These are phyloP conservation scores for Moricandia arvensis DNA, from an alignment of 345 rosid species.

Conservation along the genomic window DNA sequence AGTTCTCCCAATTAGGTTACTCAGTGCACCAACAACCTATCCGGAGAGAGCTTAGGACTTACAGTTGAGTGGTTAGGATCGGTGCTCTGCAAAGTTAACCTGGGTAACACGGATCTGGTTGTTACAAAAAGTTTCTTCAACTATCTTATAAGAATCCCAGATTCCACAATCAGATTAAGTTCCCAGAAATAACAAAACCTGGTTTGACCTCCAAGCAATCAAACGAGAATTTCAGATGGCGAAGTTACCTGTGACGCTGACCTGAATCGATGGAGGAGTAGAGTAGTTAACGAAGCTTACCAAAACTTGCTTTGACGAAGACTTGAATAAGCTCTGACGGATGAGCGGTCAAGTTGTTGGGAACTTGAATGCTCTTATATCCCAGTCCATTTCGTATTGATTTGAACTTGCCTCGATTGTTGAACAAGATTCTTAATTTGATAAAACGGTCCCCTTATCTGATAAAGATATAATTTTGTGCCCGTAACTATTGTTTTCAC, in stretches of 20 bases:
- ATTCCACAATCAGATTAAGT: neutral
- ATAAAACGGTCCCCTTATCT: neutral
- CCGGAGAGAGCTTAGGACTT: too few relatives aligned
- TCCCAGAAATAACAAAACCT: too few relatives aligned
- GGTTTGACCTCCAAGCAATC: neutral
- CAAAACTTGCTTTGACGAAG: neutral
- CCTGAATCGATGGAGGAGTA: neutral
- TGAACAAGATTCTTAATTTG: neutral
- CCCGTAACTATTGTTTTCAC: neutral
- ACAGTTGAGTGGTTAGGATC: too few relatives aligned
- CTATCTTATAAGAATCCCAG: neutral
- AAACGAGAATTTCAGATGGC: neutral
- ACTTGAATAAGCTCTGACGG: constrained; percentile 10
- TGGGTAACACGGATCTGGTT: too few relatives aligned
- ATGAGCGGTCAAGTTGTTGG: constrained; percentile 34
- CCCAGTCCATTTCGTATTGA: too few relatives aligned
- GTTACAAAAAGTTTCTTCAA: neutral
- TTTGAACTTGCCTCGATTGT: neutral
- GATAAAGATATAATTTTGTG: neutral
- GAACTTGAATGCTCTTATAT: constrained; percentile 7
- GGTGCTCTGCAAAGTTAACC: too few relatives aligned
- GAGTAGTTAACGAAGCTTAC: neutral
- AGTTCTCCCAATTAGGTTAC: too few relatives aligned
- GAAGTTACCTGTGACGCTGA: constrained; percentile 12
- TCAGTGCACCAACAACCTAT: too few relatives aligned